A percentile compares a stretch with the other conserved stretches of the same genome.
phyloP scores from a whole-genome alignment of 345 rosid genomes.

The Odontarrhena argentea region DNA sequence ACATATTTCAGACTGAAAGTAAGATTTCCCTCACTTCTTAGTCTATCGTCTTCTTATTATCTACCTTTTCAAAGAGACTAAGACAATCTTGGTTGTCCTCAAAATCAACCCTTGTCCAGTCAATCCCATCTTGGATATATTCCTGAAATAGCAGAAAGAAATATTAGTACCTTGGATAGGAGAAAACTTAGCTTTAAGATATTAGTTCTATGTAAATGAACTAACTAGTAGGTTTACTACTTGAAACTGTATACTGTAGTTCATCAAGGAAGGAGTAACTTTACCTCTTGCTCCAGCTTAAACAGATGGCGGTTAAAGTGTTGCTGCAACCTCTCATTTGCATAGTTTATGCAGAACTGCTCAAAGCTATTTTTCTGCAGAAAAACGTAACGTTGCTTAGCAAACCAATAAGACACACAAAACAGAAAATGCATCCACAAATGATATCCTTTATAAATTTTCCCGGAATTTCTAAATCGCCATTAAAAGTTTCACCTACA shows the following conservation, averaged over 20 bases:
- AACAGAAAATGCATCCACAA: background rate
- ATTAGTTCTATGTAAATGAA: background rate
- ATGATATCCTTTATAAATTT: slow-evolving; percentile 2
- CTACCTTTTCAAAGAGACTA: slow-evolving; percentile 97
- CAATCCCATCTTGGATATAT: slow-evolving; percentile 97
- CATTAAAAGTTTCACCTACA: background rate
- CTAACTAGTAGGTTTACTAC: background rate
- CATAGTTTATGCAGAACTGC: slow-evolving; percentile 98
- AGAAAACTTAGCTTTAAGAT: slow-evolving; percentile 13
- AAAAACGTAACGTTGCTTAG: slow-evolving; percentile 25
- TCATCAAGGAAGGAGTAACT: slow-evolving; percentile 16
- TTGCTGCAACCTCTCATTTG: slow-evolving; percentile 98
- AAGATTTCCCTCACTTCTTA: slow-evolving; percentile 19
- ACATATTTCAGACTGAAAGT: slow-evolving; percentile 5
- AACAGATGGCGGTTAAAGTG: slow-evolving; percentile 97
- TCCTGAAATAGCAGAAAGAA: slow-evolving; percentile 55
- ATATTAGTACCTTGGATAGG: slow-evolving; percentile 9
- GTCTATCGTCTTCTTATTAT: slow-evolving; percentile 5
- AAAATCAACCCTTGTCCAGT: slow-evolving; percentile 96
- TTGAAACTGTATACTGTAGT: background rate
- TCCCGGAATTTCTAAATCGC: slow-evolving; percentile 3
- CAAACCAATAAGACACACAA: slow-evolving; percentile 14
- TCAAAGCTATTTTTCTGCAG: slow-evolving; percentile 97
- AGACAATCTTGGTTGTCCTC: slow-evolving; percentile 99
- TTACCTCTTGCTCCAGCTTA: slow-evolving; percentile 98